Evolutionary conservation across 208 protist species (phyloP).

Genomic region (Vickermania spadyakhi): DNA sequence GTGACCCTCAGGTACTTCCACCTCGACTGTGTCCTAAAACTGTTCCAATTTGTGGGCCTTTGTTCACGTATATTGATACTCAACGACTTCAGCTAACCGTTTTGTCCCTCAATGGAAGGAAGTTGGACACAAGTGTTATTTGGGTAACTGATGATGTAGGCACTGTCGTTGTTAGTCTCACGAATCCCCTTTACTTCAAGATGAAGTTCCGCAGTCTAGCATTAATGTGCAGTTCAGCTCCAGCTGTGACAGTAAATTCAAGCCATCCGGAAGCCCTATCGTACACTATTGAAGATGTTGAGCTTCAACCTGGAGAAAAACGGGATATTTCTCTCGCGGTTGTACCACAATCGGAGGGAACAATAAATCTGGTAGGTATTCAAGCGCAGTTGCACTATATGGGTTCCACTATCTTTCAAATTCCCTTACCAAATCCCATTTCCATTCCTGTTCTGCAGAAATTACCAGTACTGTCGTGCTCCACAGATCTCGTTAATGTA

Average conservation of each 20-base stretch:
- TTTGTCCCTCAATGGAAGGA: conserved; percentile 68
- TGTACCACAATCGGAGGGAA: conserved; percentile 49
- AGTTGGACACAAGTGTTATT: conserved; percentile 57
- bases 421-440: conserved; percentile 24
- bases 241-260: conserved; percentile 12
- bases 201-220: conserved; percentile 40
- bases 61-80: conserved; percentile 89
- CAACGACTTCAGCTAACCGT: conserved; percentile 74
- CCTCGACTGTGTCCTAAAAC: conserved; percentile 72
- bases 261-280: too few relatives aligned
- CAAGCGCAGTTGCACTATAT: conserved; percentile 29
- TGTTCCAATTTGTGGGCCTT: conserved; percentile 58
- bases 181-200: conserved; percentile 48
- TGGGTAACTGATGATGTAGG: conserved; percentile 78
- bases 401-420: conserved; percentile 15
- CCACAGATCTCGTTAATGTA: conserved; percentile 51
- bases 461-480: conserved; percentile 71
- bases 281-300: conserved; percentile 50
- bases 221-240: conserved; percentile 30
- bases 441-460: conserved; percentile 62
- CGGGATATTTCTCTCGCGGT: conserved; percentile 51
- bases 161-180: conserved; percentile 55
- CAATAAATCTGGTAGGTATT: conserved; percentile 53
- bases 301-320: conserved; percentile 34
- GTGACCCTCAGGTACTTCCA: conserved; percentile 67